Base-by-base conservation (phyloP, 371 early-diverging fungal genomes). In the Mortierella sp. region DNA sequence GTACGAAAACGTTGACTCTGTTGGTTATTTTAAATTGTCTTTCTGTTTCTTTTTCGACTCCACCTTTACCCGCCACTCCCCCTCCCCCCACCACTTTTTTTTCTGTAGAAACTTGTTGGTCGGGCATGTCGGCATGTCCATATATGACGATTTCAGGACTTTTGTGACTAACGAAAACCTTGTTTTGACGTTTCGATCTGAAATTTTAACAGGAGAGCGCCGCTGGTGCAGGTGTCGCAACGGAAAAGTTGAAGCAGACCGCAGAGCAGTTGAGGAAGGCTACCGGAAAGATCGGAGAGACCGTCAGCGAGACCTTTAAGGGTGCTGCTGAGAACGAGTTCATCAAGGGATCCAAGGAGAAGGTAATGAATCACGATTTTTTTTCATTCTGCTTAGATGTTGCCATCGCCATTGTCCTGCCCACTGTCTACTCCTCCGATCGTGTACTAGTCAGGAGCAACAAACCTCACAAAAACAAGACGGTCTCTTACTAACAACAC, bases 261-360 rank as follows among this genome's bases (percentile, higher is more conserved):
- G 91, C 95, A n/a, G 95, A 97, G 79, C 94, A 93, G 63, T 68
- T 97, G 72, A 92, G 93, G 77, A 93, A 95, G 88, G 93, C 94
- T 8, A 96, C 95, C 13, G 92, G 88, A 76, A 94, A 91, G 72
- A 94, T 97, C 8, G 96, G 97, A 54, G 91, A 92, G 70, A 91
- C 92, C 10, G 94, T 97, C 55, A 92, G 92, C 50, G 92, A 96
- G 74, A 94, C 95, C 10, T 94, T 95, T 83, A 96, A 97, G 88
- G 95, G 94, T 48, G 96, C 97, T 42, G 91, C 95, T n/a, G 96
- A 95, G 77, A 96, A 94, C 68, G 94, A 94, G 81, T 97, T 97
- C 74, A 93, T 95, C 68, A 95, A 95, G 86, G 93, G 93, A 14
- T 95, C 97, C 21, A 93, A 95, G 71, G 94, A 95, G 81, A 96